phyloP scores from a whole-genome alignment of 805 yeast species.

The Candida qinlingensis region DNA sequence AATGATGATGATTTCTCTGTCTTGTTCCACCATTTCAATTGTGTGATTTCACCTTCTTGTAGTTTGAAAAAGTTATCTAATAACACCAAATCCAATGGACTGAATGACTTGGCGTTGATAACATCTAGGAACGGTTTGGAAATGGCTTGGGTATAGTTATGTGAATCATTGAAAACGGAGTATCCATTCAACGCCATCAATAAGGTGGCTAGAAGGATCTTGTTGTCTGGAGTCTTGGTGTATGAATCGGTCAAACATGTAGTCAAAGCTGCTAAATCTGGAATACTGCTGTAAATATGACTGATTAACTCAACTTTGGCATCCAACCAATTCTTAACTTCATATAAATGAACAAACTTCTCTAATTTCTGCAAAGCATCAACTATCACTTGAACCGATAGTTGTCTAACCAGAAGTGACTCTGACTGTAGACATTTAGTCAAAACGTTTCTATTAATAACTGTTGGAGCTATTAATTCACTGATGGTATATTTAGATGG shows the following conservation, averaged over 20 bases:
- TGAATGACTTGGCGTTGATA: slow-evolving; percentile 29
- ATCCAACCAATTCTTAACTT: slow-evolving; percentile 37
- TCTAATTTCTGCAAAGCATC: slow-evolving; percentile 51
- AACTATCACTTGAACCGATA: slow-evolving; percentile 55
- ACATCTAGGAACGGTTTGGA: slow-evolving; percentile 32
- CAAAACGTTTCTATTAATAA: slow-evolving; percentile 53
- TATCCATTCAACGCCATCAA: slow-evolving; percentile 40
- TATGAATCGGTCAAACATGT: slow-evolving; percentile 39
- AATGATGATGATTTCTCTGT: slow-evolving; percentile 45
- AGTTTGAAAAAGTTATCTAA: slow-evolving; percentile 58
- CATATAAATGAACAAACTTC: slow-evolving; percentile 32
- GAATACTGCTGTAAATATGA: slow-evolving; percentile 34
- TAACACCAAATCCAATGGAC: slow-evolving; percentile 51
- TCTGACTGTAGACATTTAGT: slow-evolving; percentile 53
- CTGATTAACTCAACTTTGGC: slow-evolving; percentile 29
- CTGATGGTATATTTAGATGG: slow-evolving; percentile 36
- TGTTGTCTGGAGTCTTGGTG: slow-evolving; percentile 32
- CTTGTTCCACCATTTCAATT: slow-evolving; percentile 78
- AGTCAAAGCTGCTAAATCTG: slow-evolving; percentile 43
- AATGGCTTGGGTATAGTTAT: slow-evolving; percentile 26
- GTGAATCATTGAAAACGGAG: slow-evolving; percentile 30
- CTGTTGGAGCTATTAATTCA: slow-evolving; percentile 60
- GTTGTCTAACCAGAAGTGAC: slow-evolving; percentile 49
- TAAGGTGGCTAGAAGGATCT: slow-evolving; percentile 43
- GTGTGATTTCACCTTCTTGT: slow-evolving; percentile 46